Conservation (phyloP, 1,139 yeast species). For the Candida sp. region DNA sequence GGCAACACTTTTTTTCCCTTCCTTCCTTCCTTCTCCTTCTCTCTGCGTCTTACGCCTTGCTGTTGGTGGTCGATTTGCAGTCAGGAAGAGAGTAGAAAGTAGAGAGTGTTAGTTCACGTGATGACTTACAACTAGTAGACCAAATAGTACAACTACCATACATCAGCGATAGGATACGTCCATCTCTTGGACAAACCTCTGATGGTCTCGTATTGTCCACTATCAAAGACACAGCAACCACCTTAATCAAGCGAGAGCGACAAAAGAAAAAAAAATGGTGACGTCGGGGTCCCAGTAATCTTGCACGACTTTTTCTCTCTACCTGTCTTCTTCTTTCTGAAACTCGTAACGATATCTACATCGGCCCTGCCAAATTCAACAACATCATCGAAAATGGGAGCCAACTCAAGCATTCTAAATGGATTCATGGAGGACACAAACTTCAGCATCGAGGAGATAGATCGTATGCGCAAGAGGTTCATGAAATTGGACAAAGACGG, state of each 20-base stretch:
- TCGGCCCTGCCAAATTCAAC: neutral
- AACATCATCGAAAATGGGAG: conserved; percentile 48
- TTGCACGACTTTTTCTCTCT: neutral
- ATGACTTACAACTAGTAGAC: too few relatives aligned
- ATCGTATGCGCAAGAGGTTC: conserved; percentile 87
- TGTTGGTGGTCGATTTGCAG: neutral
- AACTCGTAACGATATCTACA: too few relatives aligned
- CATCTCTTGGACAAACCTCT: neutral
- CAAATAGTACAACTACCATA: neutral
- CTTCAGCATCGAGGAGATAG: conserved; percentile 89
- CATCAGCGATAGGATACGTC: too few relatives aligned
- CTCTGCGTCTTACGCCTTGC: neutral
- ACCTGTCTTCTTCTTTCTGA: neutral
- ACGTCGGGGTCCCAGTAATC: neutral
- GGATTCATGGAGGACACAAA: conserved; percentile 78
- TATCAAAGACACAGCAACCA: neutral
- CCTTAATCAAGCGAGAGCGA: neutral
- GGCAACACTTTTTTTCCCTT: neutral
- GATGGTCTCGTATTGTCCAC: neutral
- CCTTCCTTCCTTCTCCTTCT: neutral
- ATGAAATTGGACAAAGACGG: conserved; percentile 96
- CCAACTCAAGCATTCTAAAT: conserved; percentile 69
- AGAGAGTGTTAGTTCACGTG: too few relatives aligned
- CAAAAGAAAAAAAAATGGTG: neutral
- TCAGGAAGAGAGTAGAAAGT: too few relatives aligned